Evolutionary conservation across 31 red algal species (phyloP), one percentile per base, ranked within the genome.

Genomic region (Pterothamnion heteromorphum): DNA sequence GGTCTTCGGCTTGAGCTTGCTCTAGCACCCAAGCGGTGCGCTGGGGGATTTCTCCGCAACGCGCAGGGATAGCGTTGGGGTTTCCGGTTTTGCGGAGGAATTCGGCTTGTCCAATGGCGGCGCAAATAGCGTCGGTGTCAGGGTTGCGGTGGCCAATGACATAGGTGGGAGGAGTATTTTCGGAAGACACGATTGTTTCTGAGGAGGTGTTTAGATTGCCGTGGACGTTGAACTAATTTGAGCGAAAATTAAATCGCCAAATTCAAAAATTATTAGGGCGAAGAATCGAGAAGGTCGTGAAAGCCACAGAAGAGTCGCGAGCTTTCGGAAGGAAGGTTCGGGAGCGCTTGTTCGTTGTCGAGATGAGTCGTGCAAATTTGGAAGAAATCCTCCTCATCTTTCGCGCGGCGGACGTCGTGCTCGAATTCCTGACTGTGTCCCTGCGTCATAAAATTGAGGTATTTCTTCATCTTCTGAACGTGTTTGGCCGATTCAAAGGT

Each of bases 391-490:
- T 64, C 51, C 51, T 64, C n/a, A 18, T 9, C n/a, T 64, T 64
- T 64, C 14, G n/a, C 51, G 9, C 51, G 9, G 14, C 51, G 51
- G 51, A 64, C n/a, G 14, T 64, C 51, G 51, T 64, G 51, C 51
- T 64, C 51, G 51, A 64, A 64, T 9, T 64, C 51, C n/a, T 64
- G 14, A n/a, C n/a, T 9, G 51, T 18, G n/a, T 64, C 51, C 51
- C 51, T 64, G 51, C 51, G n/a, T n/a, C 14, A 64, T 64, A 64
- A 18, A 64, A 64, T 18, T n/a, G 51, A 64, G 51, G 51, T 64
- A 64, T 64, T 64, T 64, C n/a, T 64, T 64, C 51, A 64, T 64
- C 51, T 64, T 64, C 51, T 64, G 51, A 64, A 64, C 51, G 51
- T 64, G 51, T 64, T 64, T 64, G 9, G 9, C n/a, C n/a, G 9